A percentile compares a stretch with the other conserved stretches of the same genome.
These are phyloP conservation scores for Meyerozyma elateridarum DNA, from an alignment of 1,139 yeast species.

Conservation along the genomic window DNA sequence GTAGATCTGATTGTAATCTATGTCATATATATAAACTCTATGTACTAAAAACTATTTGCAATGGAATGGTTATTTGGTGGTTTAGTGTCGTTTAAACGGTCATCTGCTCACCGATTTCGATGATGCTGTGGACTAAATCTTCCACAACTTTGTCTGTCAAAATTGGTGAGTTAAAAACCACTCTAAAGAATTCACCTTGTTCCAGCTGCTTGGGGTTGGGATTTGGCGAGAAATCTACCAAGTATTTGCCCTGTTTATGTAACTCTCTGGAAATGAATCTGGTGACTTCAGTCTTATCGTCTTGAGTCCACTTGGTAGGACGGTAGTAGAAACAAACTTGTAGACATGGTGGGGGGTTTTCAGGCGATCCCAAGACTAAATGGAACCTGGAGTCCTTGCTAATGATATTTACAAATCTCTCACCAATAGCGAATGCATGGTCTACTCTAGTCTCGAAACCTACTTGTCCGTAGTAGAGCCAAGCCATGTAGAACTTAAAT, in stretches of 20 bases:
- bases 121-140: slow-evolving; percentile 32
- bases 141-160: slow-evolving; percentile 35
- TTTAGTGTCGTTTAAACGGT: no score
- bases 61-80: no score
- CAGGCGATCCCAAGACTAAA: slow-evolving; percentile 40
- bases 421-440: slow-evolving; percentile 65
- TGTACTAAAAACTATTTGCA: no score
- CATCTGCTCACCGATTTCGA: slow-evolving; percentile 28
- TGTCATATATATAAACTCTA: no score
- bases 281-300: slow-evolving; percentile 54
- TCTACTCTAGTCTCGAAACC: slow-evolving; percentile 60
- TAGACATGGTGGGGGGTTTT: slow-evolving; percentile 65
- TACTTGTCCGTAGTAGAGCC: slow-evolving; percentile 71
- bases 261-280: slow-evolving; percentile 59
- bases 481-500: slow-evolving; percentile 69
- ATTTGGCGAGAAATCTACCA: slow-evolving; percentile 81
- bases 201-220: slow-evolving; percentile 40
- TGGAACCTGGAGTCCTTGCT: slow-evolving; percentile 36
- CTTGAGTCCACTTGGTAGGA: slow-evolving; percentile 32
- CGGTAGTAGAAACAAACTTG: slow-evolving; percentile 81
- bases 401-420: slow-evolving; percentile 51
- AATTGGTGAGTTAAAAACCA: slow-evolving; percentile 75
- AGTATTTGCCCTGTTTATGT: slow-evolving; percentile 58
- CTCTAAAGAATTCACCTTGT: slow-evolving; percentile 78
- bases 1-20: no score